A percentile compares a stretch with the other conserved stretches of the same genome.
These are phyloP conservation scores for Daucus carota DNA, from an alignment of 129 eudicot genomes.

Conservation along the genomic window DH1_v3.0 NC_030381.2:17470001-17470500, in stretches of 20 bases:
- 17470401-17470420: background rate
- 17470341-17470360: background rate
- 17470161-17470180: background rate
- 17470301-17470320: background rate
- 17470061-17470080: background rate
- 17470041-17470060: background rate
- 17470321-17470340: background rate
- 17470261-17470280: background rate
- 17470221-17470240: background rate
- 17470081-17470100: background rate
- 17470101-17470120: background rate
- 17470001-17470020: background rate
- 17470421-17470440: background rate
- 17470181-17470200: background rate
- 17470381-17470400: background rate
- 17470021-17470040: background rate
- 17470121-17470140: background rate
- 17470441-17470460: constrained; percentile 14
- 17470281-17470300: background rate
- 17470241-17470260: background rate
- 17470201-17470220: background rate
- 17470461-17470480: constrained; percentile 30
- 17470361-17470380: background rate
- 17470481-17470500: constrained; percentile 39
- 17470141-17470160: background rate